Base-by-base conservation (phyloP, 257 asterid species). In the Nicotiana attenuata region DNA sequence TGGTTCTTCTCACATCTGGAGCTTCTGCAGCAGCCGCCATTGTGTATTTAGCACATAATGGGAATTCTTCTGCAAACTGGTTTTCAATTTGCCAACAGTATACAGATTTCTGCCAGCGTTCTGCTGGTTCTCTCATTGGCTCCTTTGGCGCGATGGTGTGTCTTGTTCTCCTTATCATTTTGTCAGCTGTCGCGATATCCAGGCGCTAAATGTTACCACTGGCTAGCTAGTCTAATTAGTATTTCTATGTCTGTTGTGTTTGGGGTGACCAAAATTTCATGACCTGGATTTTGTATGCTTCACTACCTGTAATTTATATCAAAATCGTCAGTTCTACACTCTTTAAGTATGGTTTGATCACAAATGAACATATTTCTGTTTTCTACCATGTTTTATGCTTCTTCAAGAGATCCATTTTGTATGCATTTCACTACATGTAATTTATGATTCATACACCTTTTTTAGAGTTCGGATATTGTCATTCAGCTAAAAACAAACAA, bases 1-100 rank as follows among this genome's bases (percentile, higher is more conserved):
- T 92, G 9, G 93, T 87, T 77, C 86, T 87, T 31, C 88, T 92
- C 10, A 85, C 89, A 16, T 89, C 91, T 4, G 98, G 88, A 82
- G 97, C 98, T 61, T 94, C 97, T 60, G 90, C 96, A 61, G 93
- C 96, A 81, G 87, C 98, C 80, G 93, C 95, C 56, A 90, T 91
- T 5, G 98, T 94, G 26, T 92, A 90, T 80, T 80, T 92, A 84
- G 98, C 98, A 80, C 96, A 92, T 75, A 91, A 85, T 38, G 97
- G 98, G 65, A 93, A 93, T 76, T 78, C 96, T 64, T 85, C 97
- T 11, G 95, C 97, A 20, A 93, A 93, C 41, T 93, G 98, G 98
- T 57, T 81, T 53, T 90, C 93, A 4, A 75, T 94, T 20, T 92
- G 98, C 82, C 95, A 89, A 81, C 94, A 90, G 52, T 94, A 82